Evolutionary conservation across 176 grass and related monocot species (phyloP), one percentile per base, ranked within the genome.

Genomic region (Aegilops bicornis): DNA sequence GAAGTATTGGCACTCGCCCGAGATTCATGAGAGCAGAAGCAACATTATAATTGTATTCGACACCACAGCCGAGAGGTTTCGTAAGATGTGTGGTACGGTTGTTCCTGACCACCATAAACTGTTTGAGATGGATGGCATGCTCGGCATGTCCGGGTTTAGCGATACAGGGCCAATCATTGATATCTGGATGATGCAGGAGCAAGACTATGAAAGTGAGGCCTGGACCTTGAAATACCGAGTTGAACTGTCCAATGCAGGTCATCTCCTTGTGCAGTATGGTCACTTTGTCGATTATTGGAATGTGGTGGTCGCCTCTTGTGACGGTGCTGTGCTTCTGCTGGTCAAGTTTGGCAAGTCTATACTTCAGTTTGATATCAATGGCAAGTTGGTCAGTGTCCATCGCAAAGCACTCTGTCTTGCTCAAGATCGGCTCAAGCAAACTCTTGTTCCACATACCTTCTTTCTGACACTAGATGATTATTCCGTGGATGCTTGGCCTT

Each of bases 371-470:
- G 60, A 63, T 24, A 4, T 63, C 3, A 0, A 63, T 63, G 60
- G 60, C 60, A 63, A 63, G 60, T 63, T 63, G 60, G 22, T 63
- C 23, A 1, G 8, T 24, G 11, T 10, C 9, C 8, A 63, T 24
- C 15, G 0, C 3, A 25, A 24, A 11, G n/a, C 0, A 0, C 7
- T 25, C 60, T 3, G 0, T 1, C 9, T 24, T 63, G 0, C 60
- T 25, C 22, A 24, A 63, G 3, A 24, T 13, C 8, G 15, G 22
- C 60, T 63, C n/a, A 63, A 63, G 10, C n/a, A 63, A 63, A 63
- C 60, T 63, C 60, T 63, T 24, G 3, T 63, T 63, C 10, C 60
- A 17, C 60, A 63, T 63, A 63, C n/a, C 22, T 63, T 63, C 60
- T 63, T 63, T 63, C 22, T n/a, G 60, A 24, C 3, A 25, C 60